phyloP scores from a whole-genome alignment of 768 basidiomycete genomes.

The Trametes sanguinea region DNA sequence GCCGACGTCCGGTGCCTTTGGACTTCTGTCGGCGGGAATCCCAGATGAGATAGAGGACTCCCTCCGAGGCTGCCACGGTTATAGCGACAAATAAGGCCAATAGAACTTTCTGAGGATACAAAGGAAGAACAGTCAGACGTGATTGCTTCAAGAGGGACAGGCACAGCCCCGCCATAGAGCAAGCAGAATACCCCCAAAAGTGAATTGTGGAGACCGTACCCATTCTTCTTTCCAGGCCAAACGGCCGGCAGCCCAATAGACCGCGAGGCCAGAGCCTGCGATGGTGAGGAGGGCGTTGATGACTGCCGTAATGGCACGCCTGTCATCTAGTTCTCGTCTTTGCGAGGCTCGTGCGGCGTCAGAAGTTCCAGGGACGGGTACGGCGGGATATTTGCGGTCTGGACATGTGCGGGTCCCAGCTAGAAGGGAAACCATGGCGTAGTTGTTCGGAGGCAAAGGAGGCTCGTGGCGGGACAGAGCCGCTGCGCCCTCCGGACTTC shows the following conservation, averaged over 20 bases:
- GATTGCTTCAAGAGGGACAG: too few species aligned
- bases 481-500: conserved; percentile 47
- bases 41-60: conserved; percentile 73
- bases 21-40: conserved; percentile 52
- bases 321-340: conserved; percentile 51
- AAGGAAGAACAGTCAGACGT: not conserved
- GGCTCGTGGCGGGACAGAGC: conserved; percentile 42
- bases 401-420: conserved; percentile 82
- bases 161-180: conserved; percentile 24
- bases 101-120: conserved; percentile 46
- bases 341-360: conserved; percentile 40
- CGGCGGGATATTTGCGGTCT: conserved; percentile 61
- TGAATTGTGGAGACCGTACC: conserved; percentile 46
- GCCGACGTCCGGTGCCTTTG: not conserved
- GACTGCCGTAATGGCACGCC: conserved; percentile 67
- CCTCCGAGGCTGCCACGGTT: conserved; percentile 72
- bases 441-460: conserved; percentile 53
- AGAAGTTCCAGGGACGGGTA: conserved; percentile 45
- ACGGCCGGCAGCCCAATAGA: conserved; percentile 71
- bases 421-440: conserved; percentile 72
- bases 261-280: conserved; percentile 61
- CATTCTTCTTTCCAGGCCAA: conserved; percentile 72
- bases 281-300: conserved; percentile 75
- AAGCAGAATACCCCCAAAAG: conserved; percentile 1
- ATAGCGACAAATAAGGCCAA: conserved; percentile 61